Base-by-base conservation (phyloP, 2,329 filamentous ascomycete species). In the Nothophoma quercina region DNA sequence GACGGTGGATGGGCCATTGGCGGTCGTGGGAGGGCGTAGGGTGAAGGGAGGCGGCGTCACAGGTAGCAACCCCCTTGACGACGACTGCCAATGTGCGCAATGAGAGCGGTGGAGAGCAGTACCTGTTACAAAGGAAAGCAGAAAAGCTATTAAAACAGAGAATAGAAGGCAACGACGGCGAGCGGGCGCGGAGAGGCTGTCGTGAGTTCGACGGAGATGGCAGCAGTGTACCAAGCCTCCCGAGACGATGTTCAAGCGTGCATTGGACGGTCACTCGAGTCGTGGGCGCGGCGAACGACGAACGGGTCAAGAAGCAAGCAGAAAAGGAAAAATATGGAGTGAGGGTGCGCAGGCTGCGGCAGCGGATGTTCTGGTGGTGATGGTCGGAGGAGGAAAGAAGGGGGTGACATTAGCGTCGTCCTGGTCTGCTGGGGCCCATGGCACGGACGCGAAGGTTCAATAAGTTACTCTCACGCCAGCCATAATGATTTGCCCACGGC, bases 141-240 rank as follows among this genome's bases (percentile, higher is more conserved):
- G 48, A 47, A 42, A 50, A 63, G 63, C 52, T 74, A 74, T 73
- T 74, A 74, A 72, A 66, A 73, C 69, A 73, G 62, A 52, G 57
- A 60, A 62, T 59, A 67, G 66, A 74, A 74, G 57, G 67, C 60
- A 68, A 69, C 53, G 57, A 59, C 51, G 65, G 57, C 62, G 65
- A 54, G 56, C 56, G 65, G 62, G 57, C 59, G 64, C 63, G 64
- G 65, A 68, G 69, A 72, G 70, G 70, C 69, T 67, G 70, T 72
- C 68, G 68, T 66, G 59, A 58, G 60, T 64, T 61, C 66, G 69
- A 71, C 65, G 69, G 64, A 73, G 69, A 69, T 73, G 71, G 70
- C 70, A 73, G 68, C 64, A 49, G 70, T 72, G 66, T 69, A 74
- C 71, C 70, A 73, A 65, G 69, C 67, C 70, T 73, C 70, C 68